These are phyloP conservation scores for Microcyclosporella mali DNA, from an alignment of 2,329 filamentous ascomycete species.

Conservation along the genomic window DNA sequence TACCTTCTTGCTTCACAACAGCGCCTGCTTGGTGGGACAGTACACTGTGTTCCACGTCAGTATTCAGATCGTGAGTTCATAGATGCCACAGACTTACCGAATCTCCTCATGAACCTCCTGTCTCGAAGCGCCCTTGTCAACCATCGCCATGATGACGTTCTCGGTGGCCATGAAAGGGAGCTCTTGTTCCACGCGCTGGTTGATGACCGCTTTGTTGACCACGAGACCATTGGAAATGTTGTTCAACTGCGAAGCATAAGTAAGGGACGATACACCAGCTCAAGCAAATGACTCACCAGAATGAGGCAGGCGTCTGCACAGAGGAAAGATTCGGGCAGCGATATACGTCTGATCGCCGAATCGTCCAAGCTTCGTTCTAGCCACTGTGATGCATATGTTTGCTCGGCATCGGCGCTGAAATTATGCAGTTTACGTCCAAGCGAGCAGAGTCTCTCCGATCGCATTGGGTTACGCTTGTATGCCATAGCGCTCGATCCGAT, in stretches of 20 bases:
- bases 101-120: slow-evolving; percentile 87
- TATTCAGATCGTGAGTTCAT: slow-evolving; percentile 1
- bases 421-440: slow-evolving; percentile 48
- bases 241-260: slow-evolving; percentile 35
- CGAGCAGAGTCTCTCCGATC: slow-evolving; percentile 55
- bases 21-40: slow-evolving; percentile 68
- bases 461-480: slow-evolving; percentile 59
- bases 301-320: slow-evolving; percentile 55
- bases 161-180: slow-evolving; percentile 62
- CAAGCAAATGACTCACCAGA: slow-evolving; percentile 34
- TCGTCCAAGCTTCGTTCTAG: slow-evolving; percentile 75
- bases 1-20: slow-evolving; percentile 66
- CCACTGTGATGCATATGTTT: slow-evolving; percentile 68
- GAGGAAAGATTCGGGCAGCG: slow-evolving; percentile 45
- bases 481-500: slow-evolving; percentile 64
- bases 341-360: slow-evolving; percentile 58
- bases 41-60: slow-evolving; percentile 39
- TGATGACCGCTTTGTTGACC: slow-evolving; percentile 70
- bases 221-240: slow-evolving; percentile 70
- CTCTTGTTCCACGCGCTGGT: slow-evolving; percentile 62
- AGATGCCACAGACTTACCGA: slow-evolving; percentile 31
- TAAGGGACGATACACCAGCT: background rate
- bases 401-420: slow-evolving; percentile 51
- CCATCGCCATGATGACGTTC: slow-evolving; percentile 71
- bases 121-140: slow-evolving; percentile 62